Evolutionary conservation across 768 basidiomycete species (phyloP).

Genomic region (Cystofilobasidium bisporidii): DNA sequence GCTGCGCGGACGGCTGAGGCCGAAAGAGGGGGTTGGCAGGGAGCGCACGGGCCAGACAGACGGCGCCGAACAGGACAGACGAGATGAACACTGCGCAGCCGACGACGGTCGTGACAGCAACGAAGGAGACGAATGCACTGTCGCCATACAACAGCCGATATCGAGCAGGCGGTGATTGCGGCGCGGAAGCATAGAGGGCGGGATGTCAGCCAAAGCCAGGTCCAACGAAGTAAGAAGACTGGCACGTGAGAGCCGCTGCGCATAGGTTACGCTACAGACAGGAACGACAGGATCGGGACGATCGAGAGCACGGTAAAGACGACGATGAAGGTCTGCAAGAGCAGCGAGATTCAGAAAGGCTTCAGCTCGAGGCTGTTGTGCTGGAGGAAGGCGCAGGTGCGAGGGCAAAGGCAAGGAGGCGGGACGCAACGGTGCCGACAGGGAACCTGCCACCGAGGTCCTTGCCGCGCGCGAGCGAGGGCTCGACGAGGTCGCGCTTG

Average conservation of each 20-base stretch:
- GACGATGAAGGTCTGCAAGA: not conserved
- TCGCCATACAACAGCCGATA: not conserved
- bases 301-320: not conserved
- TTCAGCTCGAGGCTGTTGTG: no score
- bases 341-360: no score
- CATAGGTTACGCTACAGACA: not conserved
- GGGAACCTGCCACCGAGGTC: not conserved
- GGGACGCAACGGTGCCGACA: not conserved
- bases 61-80: not conserved
- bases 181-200: not conserved
- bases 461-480: not conserved
- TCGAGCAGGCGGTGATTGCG: not conserved
- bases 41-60: not conserved
- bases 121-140: not conserved
- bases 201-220: no score
- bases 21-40: not conserved
- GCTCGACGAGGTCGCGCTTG: no score
- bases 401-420: not conserved
- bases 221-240: no score
- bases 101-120: not conserved
- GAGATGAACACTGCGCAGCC: not conserved
- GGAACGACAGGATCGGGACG: not conserved
- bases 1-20: not conserved
- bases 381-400: not conserved
- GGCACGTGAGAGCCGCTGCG: not conserved